Evolutionary conservation across 2,329 filamentous ascomycete species (phyloP).

Genomic region (Chaetomiaceae sp.): DNA sequence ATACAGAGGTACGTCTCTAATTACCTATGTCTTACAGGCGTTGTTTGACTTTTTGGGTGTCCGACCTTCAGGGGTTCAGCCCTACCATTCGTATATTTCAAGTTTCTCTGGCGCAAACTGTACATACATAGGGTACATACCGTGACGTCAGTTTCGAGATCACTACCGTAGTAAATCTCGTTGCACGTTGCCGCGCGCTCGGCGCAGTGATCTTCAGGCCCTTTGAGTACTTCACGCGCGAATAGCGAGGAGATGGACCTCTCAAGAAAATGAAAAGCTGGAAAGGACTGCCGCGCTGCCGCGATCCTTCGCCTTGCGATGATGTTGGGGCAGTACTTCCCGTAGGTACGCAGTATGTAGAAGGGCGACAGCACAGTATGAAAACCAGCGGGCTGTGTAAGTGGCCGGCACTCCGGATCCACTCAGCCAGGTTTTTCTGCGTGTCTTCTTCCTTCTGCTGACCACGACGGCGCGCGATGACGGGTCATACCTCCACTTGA

Average conservation of each 20-base stretch:
- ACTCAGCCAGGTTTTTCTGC: background rate
- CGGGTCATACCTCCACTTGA: background rate
- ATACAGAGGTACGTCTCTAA: no score
- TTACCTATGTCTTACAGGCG: background rate
- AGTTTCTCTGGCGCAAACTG: no score
- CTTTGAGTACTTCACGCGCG: background rate
- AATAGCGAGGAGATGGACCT: background rate
- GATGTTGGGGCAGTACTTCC: no score
- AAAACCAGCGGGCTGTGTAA: background rate
- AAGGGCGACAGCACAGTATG: no score
- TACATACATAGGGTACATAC: no score
- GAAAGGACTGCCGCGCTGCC: background rate
- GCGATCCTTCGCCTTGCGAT: background rate
- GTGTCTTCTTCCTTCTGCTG: background rate
- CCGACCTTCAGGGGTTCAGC: constrained; percentile 6
- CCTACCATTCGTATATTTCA: background rate
- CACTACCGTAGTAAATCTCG: no score
- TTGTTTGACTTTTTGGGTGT: background rate
- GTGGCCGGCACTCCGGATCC: background rate
- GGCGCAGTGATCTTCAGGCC: background rate
- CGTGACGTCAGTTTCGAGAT: constrained; percentile 17
- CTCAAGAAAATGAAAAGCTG: no score
- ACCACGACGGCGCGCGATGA: background rate
- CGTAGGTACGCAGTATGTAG: no score
- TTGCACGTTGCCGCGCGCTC: background rate